phyloP scores from a whole-genome alignment of 208 protist genomes.

The Leishmania tropica region DNA sequence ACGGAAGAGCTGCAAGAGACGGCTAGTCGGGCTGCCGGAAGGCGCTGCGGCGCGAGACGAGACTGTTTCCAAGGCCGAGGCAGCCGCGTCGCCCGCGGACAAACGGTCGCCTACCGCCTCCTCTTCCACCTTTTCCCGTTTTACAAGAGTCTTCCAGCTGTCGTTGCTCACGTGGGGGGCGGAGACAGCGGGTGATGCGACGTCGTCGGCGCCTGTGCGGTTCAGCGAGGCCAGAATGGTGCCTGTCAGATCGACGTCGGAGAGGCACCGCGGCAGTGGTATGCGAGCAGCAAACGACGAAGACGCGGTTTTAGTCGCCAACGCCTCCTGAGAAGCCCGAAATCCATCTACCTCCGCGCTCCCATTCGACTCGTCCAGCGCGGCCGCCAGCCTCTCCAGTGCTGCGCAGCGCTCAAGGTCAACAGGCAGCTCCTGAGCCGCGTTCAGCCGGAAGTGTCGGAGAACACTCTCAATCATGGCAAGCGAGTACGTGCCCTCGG shows the following conservation, averaged over 20 bases:
- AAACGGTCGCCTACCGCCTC: background rate
- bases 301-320: background rate
- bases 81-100: background rate
- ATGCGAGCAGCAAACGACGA: conserved; percentile 3
- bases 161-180: background rate
- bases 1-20: conserved; percentile 20
- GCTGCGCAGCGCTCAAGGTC: conserved; percentile 52
- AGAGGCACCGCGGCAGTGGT: conserved; percentile 20
- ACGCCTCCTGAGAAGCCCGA: background rate
- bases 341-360: background rate
- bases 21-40: conserved; percentile 9
- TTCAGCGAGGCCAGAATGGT: conserved; percentile 19
- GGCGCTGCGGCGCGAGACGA: background rate
- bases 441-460: conserved; percentile 76
- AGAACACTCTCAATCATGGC: conserved; percentile 83
- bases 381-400: conserved; percentile 39
- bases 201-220: background rate
- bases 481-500: conserved; percentile 86
- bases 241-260: conserved; percentile 9
- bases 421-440: conserved; percentile 50
- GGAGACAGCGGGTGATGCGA: background rate
- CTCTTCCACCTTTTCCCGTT: background rate
- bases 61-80: background rate
- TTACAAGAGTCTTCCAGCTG: background rate
- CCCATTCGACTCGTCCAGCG: conserved; percentile 23